Conservation (phyloP, 306 rosid genomes). For the Inga laurina region DNA sequence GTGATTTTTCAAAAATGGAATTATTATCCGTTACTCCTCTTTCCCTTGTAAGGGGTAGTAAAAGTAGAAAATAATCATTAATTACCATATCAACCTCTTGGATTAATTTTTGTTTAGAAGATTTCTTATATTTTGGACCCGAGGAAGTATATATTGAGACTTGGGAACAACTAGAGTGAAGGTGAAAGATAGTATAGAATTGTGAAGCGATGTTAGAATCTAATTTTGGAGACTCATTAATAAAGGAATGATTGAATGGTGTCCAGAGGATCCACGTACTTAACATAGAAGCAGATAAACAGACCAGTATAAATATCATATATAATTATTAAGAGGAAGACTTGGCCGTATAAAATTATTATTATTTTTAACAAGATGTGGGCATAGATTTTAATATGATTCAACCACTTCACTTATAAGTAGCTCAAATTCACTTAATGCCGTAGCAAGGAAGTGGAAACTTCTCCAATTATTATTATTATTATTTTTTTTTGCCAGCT, state of each 20-base stretch:
- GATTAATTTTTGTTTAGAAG: too few relatives aligned
- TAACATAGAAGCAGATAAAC: neutral
- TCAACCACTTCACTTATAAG: constrained; percentile 22
- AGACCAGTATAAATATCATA: too few relatives aligned
- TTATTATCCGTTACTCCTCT: too few relatives aligned
- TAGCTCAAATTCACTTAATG: too few relatives aligned
- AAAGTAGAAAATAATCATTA: too few relatives aligned
- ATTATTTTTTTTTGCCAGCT: too few relatives aligned
- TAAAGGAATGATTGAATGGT: neutral
- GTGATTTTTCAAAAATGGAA: too few relatives aligned
- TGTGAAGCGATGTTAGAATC: neutral
- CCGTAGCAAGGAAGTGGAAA: too few relatives aligned
- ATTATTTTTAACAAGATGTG: neutral
- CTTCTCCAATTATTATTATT: too few relatives aligned
- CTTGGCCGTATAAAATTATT: neutral
- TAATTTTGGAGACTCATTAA: neutral
- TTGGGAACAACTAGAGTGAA: neutral
- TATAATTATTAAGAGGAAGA: neutral
- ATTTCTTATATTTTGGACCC: too few relatives aligned
- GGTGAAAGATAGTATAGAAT: neutral
- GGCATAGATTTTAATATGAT: constrained; percentile 14
- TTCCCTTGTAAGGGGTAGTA: too few relatives aligned
- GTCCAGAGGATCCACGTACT: neutral
- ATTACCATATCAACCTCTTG: too few relatives aligned
- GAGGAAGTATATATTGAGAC: neutral